phyloP scores from a whole-genome alignment of 257 asterid genomes.

The Striga asiatica region DNA sequence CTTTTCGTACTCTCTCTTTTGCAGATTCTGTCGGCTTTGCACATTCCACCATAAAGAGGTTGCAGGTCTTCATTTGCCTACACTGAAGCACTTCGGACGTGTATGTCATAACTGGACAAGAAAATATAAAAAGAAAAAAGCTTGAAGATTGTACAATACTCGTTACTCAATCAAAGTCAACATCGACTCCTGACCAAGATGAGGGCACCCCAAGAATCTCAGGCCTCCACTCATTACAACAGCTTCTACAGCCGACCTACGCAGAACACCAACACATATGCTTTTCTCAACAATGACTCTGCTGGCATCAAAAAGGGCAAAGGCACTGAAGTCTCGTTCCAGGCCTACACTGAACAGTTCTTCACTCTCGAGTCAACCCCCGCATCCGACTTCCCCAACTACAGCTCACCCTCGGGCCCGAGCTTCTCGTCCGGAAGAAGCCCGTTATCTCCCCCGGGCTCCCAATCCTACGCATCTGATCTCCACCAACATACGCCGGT shows the following conservation, averaged over 20 bases:
- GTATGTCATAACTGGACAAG: slow-evolving; percentile 1
- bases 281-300: slow-evolving; percentile 40
- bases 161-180: slow-evolving; percentile 8
- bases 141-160: no score
- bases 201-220: slow-evolving; percentile 57
- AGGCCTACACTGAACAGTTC: slow-evolving; percentile 40
- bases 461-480: slow-evolving; percentile 63
- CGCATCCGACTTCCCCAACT: slow-evolving; percentile 23
- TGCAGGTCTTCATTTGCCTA: slow-evolving; percentile 1
- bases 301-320: slow-evolving; percentile 38
- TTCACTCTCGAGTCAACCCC: slow-evolving; percentile 88
- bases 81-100: background rate
- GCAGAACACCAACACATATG: slow-evolving; percentile 35
- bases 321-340: slow-evolving; percentile 43
- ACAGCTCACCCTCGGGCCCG: slow-evolving; percentile 53
- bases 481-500: slow-evolving; percentile 46
- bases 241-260: slow-evolving; percentile 36
- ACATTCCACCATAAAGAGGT: background rate
- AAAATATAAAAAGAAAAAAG: background rate
- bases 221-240: slow-evolving; percentile 33
- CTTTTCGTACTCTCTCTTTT: slow-evolving; percentile 4
- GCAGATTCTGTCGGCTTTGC: slow-evolving; percentile 21
- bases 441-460: slow-evolving; percentile 71
- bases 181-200: slow-evolving; percentile 24
- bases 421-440: slow-evolving; percentile 56